Evolutionary conservation across 2,329 filamentous ascomycete genomes (phyloP).

Genomic region (Pseudocercospora fijiensis): DNA sequence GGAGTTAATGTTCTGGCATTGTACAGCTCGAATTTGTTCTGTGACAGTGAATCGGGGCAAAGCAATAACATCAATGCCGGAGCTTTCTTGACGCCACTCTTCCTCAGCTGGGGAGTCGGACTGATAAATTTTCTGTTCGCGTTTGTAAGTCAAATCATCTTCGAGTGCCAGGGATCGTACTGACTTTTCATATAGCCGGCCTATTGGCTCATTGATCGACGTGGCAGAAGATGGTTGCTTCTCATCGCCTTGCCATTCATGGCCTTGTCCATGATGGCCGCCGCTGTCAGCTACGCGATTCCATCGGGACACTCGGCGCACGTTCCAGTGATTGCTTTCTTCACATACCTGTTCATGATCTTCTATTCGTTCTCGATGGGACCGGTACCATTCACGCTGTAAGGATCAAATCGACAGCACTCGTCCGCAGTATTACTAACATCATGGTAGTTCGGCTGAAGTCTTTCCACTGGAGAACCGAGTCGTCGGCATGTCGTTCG

Average conservation of each 20-base stretch:
- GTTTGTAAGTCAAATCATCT: neutral
- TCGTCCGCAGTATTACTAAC: slow-evolving; percentile 39
- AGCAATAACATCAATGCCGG: neutral
- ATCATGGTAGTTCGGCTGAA: slow-evolving; percentile 66
- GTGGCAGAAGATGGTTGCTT: slow-evolving; percentile 54
- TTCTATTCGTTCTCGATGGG: slow-evolving; percentile 40
- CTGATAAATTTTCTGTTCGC: slow-evolving; percentile 29
- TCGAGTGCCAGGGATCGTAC: neutral
- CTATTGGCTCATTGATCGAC: slow-evolving; percentile 59
- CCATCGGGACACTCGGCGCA: slow-evolving; percentile 42
- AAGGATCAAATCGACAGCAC: neutral
- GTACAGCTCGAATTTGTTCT: slow-evolving; percentile 33
- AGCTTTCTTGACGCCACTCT: slow-evolving; percentile 25
- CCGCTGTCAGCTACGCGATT: slow-evolving; percentile 55
- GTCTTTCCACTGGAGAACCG: slow-evolving; percentile 69
- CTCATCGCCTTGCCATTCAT: slow-evolving; percentile 49
- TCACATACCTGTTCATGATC: slow-evolving; percentile 55
- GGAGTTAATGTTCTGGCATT: slow-evolving; percentile 32
- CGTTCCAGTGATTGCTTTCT: slow-evolving; percentile 54
- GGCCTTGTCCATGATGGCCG: slow-evolving; percentile 48
- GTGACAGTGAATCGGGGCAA: neutral
- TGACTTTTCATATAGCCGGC: slow-evolving; percentile 43
- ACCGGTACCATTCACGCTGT: slow-evolving; percentile 46
- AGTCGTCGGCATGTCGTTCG: slow-evolving; percentile 65
- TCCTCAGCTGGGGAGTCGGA: slow-evolving; percentile 35